Base-by-base conservation (phyloP, 495 filamentous ascomycete species). In the Entonaema liquescens region DNA sequence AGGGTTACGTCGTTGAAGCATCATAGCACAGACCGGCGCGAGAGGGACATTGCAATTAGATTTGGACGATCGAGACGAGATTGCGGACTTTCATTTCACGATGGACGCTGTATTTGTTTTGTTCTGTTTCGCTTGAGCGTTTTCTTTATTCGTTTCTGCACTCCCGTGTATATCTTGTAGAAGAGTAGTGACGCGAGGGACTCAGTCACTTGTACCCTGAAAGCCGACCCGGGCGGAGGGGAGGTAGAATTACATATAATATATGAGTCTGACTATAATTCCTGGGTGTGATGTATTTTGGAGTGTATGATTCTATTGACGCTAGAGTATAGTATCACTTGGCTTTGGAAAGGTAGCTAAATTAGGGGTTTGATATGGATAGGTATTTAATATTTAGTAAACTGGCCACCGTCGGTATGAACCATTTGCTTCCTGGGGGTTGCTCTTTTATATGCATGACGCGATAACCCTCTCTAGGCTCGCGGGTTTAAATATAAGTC, bases 61-160 rank as follows among this genome's bases (percentile, higher is more conserved):
- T 8, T 49, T 40, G 6, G n/a, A 50, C 47, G 52, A 59, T 52
- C n/a, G 54, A 63, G 47, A 67, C 2, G n/a, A 54, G 50, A 40
- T 19, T 44, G 36, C 19, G 35, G 7, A 19, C 28, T 28, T 55
- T 36, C 17, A 15, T 19, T 56, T 49, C 9, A 4, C 29, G 26
- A 56, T 47, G 55, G 26, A 38, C 53, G 8, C 6, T 53, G 35
- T 53, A 29, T 21, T 17, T 35, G 31, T 59, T 53, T 59, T 23
- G 31, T 38, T 19, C 12, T 44, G 21, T 23, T 36, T 33, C 25
- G 21, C n/a, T 63, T 63, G 59, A 71, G 69, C 69, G 69, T 64
- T 25, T 61, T 52, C 26, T 61, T 35, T 29, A 44, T 58, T 40
- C 7, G 21, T 21, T 55, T 44, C n/a, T 58, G 12, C 17, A n/a